Conservation (phyloP, 2,329 filamentous ascomycete genomes). For the Hymenotorrendiella dingleyae region DNA sequence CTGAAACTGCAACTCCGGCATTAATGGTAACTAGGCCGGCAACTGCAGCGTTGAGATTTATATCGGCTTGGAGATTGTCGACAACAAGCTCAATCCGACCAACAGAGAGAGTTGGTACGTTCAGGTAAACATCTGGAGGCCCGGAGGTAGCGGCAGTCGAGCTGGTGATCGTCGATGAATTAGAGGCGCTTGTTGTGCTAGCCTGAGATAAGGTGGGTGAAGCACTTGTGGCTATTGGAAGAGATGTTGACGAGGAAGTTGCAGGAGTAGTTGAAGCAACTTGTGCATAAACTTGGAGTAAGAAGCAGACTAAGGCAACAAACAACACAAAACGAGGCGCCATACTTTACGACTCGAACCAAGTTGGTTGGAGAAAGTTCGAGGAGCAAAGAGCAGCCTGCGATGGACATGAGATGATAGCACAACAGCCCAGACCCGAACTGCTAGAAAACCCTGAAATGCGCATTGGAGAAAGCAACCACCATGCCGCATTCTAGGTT, state of each 20-base stretch:
- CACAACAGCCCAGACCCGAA: too few species aligned
- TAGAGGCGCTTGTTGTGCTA: background rate
- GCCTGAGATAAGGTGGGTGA: slow-evolving; percentile 1
- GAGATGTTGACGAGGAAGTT: slow-evolving; percentile 21
- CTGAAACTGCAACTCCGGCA: slow-evolving; percentile 40
- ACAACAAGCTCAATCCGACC: slow-evolving; percentile 55
- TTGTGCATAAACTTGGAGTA: background rate
- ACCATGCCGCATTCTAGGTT: background rate
- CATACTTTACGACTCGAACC: slow-evolving; percentile 1
- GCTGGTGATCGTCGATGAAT: slow-evolving; percentile 5
- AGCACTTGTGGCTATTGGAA: slow-evolving; percentile 3
- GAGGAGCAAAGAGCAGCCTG: too few species aligned
- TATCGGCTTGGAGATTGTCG: slow-evolving; percentile 50
- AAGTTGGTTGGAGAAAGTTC: too few species aligned
- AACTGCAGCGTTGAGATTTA: slow-evolving; percentile 56
- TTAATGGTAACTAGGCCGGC: slow-evolving; percentile 49
- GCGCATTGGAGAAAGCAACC: too few species aligned
- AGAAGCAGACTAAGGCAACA: background rate
- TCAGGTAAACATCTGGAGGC: slow-evolving; percentile 51
- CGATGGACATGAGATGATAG: too few species aligned
- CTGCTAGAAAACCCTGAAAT: too few species aligned
- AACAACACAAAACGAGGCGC: slow-evolving; percentile 1
- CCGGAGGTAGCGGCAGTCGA: slow-evolving; percentile 20
- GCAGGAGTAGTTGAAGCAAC: background rate
- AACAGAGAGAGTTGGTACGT: slow-evolving; percentile 52